Base-by-base conservation (phyloP, 23 red algal genomes). In the Gracilaria vermiculophylla region DNA sequence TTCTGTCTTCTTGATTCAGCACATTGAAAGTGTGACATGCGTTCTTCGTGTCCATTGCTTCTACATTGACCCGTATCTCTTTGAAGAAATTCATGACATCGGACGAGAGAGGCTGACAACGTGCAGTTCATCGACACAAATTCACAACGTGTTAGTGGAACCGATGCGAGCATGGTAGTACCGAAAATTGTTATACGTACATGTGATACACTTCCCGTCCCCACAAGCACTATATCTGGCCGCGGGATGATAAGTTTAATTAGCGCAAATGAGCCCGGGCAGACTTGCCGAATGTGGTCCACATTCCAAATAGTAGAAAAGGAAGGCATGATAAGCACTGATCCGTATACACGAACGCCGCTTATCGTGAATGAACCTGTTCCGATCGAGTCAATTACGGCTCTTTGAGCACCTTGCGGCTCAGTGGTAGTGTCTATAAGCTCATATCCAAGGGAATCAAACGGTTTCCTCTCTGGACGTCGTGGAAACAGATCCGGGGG, bases 11-110 rank as follows among this genome's bases (percentile, higher is more conserved):
- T 78, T 85, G 67, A 60, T 93, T 93, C 17, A 93, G 70, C 42
- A 93, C 51, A 70, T 93, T 93, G 45, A 93, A 93, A 29, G 90
- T 93, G 28, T 93, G 90, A 28, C 90, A 86, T 8, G 90, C 90
- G 25, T 93, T 85, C 64, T 78, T 85, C 8, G 81, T 85, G 45
- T 85, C 90, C 80, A 93, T 85, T 17, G 75, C 51, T 34, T 93
- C 90, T 0, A 93, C 58, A 44, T 76, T 85, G 21, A 93, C 90
- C 35, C 40, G 48, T 1, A 93, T 84, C 8, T 76, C 67, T 20
- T 45, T 45, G 32, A 85, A 76, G 44, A 60, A 93, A 5, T 58
- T 37, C 14, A 45, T 80, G 15, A 93, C 67, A 32, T 54, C 65
- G 10, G 80, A 28, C 15, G 90, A 57, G 14, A 80, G 66, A 21